Conservation (phyloP, 2,329 filamentous ascomycete genomes). For the Penicillium sp. region DNA sequence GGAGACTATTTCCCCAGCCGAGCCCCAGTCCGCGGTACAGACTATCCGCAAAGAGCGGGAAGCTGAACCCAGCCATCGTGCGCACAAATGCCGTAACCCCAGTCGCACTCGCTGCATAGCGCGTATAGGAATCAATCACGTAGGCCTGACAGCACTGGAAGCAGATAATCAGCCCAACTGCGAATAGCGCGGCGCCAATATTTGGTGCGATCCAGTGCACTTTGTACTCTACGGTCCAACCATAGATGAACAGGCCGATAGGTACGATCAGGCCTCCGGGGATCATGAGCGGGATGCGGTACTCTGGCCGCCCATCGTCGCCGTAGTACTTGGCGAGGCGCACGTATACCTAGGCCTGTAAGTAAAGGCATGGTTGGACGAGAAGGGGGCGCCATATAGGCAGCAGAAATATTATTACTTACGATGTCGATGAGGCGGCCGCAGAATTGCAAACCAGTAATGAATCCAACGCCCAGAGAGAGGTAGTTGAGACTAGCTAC, state of each 20-base stretch:
- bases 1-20: conserved; percentile 41
- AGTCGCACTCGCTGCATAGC: conserved; percentile 38
- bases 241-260: conserved; percentile 61
- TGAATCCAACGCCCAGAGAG: conserved; percentile 65
- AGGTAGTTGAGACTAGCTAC: conserved; percentile 68
- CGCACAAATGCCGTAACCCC: conserved; percentile 34
- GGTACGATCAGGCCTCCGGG: conserved; percentile 58
- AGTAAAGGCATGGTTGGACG: background rate
- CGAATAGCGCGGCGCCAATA: conserved; percentile 54
- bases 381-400: background rate
- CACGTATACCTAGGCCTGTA: conserved; percentile 38
- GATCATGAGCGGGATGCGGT: conserved; percentile 63
- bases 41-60: conserved; percentile 41
- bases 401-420: background rate
- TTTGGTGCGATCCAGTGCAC: conserved; percentile 61
- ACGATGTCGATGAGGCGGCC: conserved; percentile 16
- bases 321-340: conserved; percentile 52
- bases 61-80: conserved; percentile 38
- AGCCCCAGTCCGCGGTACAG: conserved; percentile 36
- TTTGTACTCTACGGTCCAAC: conserved; percentile 57
- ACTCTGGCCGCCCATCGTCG: conserved; percentile 58
- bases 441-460: conserved; percentile 56
- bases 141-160: conserved; percentile 43
- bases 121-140: conserved; percentile 39
- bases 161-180: conserved; percentile 46